A percentile compares a stretch with the other conserved stretches of the same genome.
Evolutionary conservation across 1,284 basidiomycete species (phyloP).

Genomic region (Neonothopanus nambi): DNA sequence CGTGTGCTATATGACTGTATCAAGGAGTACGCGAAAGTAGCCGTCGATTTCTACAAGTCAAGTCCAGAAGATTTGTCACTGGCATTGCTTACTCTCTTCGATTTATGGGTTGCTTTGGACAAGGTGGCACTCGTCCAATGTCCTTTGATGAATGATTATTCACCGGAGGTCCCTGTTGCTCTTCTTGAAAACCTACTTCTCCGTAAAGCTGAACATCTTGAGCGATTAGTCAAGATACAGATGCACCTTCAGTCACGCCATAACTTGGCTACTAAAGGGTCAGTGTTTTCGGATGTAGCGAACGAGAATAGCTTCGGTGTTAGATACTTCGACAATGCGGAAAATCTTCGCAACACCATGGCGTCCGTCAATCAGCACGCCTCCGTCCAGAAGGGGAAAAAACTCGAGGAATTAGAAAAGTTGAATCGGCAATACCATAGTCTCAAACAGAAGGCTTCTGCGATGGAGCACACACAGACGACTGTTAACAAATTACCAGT

Average conservation of each 20-base stretch:
- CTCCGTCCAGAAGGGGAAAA: too few species aligned
- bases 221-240: constrained; percentile 27
- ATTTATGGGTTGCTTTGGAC: constrained; percentile 33
- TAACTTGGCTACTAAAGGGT: constrained; percentile 9
- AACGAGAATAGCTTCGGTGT: background rate
- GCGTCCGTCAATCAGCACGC: too few species aligned
- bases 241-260: constrained; percentile 33
- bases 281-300: constrained; percentile 22
- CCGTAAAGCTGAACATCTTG: constrained; percentile 26
- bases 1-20: background rate
- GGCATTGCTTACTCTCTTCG: constrained; percentile 30
- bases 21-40: background rate
- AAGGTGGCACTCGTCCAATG: constrained; percentile 30
- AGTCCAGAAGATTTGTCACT: constrained; percentile 44
- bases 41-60: background rate
- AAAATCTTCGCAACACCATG: constrained; percentile 11
- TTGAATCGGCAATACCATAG: too few species aligned
- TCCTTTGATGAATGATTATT: constrained; percentile 41
- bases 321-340: constrained; percentile 22
- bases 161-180: constrained; percentile 40
- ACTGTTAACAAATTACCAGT: too few species aligned
- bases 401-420: too few species aligned
- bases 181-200: constrained; percentile 42
- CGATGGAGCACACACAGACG: too few species aligned
- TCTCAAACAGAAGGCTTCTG: too few species aligned